phyloP scores from a whole-genome alignment of 2,329 filamentous ascomycete species.

The Monilinia vaccinii-corymbosi region DNA sequence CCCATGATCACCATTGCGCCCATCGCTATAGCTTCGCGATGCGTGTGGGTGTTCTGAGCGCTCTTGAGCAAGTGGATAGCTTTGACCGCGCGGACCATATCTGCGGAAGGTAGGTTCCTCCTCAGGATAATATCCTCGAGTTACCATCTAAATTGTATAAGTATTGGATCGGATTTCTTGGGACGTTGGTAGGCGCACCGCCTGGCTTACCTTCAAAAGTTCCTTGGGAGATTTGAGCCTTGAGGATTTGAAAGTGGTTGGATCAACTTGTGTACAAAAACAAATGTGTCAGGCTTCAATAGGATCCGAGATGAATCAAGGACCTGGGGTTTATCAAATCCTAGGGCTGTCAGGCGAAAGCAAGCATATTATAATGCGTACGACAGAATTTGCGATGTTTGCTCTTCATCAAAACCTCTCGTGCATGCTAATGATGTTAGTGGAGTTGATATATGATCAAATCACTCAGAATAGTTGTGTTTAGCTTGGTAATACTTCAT shows the following conservation, averaged over 20 bases:
- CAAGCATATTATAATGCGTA: slow-evolving; percentile 19
- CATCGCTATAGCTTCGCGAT: slow-evolving; percentile 19
- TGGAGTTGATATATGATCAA: slow-evolving; percentile 1
- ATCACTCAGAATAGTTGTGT: background rate
- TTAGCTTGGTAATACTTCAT: background rate
- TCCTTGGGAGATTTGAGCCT: background rate
- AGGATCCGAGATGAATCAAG: slow-evolving; percentile 10
- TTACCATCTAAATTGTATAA: slow-evolving; percentile 12
- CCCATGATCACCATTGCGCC: slow-evolving; percentile 17
- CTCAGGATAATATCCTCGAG: slow-evolving; percentile 19
- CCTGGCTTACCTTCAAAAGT: slow-evolving; percentile 6
- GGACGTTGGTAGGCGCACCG: background rate
- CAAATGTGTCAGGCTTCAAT: slow-evolving; percentile 12
- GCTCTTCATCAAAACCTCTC: slow-evolving; percentile 6
- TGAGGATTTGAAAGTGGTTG: slow-evolving; percentile 1
- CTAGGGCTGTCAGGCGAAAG: slow-evolving; percentile 13
- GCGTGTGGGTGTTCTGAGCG: slow-evolving; percentile 10
- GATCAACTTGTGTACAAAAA: slow-evolving; percentile 11
- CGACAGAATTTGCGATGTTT: slow-evolving; percentile 16
- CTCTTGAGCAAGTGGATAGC: slow-evolving; percentile 24
- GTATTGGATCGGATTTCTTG: background rate
- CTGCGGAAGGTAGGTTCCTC: slow-evolving; percentile 23
- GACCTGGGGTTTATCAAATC: slow-evolving; percentile 12
- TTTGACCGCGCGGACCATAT: slow-evolving; percentile 16
- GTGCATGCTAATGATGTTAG: background rate